Percentiles rank a stretch among this genome's conserved stretches.
phyloP scores from a whole-genome alignment of 495 filamentous ascomycete species.

The Glonium stellatum region DNA sequence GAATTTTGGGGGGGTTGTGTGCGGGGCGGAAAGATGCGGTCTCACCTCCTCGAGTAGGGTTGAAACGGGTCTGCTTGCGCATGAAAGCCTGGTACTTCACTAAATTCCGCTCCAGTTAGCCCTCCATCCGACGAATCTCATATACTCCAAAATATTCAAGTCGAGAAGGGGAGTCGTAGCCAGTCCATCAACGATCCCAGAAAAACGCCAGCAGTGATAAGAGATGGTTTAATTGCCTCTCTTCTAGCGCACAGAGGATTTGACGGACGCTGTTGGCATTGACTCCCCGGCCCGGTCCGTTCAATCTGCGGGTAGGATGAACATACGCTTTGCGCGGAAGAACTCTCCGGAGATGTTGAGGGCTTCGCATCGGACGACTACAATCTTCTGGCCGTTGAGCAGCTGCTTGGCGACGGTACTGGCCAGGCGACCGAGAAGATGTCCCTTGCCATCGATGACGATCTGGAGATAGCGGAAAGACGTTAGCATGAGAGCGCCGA shows the following conservation, averaged over 20 bases:
- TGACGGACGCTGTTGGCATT: neutral
- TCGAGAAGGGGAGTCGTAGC: neutral
- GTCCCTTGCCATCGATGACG: conserved; percentile 99
- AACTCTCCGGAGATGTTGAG: conserved; percentile 99
- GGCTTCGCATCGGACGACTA: conserved; percentile 95
- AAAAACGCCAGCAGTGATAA: neutral
- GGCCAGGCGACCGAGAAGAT: conserved; percentile 97
- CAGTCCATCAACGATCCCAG: neutral
- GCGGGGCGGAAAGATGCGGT: conserved; percentile 17
- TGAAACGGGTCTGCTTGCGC: conserved; percentile 99
- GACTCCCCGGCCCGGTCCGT: neutral
- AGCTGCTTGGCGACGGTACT: conserved; percentile 99
- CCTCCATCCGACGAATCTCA: neutral
- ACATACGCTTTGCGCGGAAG: conserved; percentile 99
- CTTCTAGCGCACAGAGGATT: neutral
- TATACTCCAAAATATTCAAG: neutral
- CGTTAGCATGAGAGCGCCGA: conserved; percentile 23
- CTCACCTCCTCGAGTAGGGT: conserved; percentile 94
- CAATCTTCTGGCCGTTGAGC: conserved; percentile 98
- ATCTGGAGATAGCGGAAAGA: conserved; percentile 47
- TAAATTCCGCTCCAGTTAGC: conserved; percentile 41
- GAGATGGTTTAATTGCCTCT: neutral
- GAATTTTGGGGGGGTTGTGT: neutral
- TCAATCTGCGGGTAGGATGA: conserved; percentile 10
- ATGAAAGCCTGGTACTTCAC: conserved; percentile 99